phyloP scores from a whole-genome alignment of 2,329 filamentous ascomycete species.

The Grosmannia clavigera region DNA sequence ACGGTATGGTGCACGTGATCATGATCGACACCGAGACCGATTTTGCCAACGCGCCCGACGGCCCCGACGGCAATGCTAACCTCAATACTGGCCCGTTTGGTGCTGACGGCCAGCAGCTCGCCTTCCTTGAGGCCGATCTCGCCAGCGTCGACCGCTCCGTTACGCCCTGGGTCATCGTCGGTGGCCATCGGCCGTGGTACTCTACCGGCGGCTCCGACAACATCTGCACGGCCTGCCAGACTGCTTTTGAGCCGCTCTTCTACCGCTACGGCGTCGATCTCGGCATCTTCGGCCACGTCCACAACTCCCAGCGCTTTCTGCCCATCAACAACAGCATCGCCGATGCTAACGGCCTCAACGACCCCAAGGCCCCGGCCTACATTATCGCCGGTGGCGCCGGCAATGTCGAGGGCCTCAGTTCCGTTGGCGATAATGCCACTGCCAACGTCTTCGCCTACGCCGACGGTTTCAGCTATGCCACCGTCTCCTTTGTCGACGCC shows the following conservation, averaged over 20 bases:
- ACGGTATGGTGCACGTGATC: conserved; percentile 41
- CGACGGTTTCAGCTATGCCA: conserved; percentile 39
- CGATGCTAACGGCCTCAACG: conserved; percentile 24
- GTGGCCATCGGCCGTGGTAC: conserved; percentile 36
- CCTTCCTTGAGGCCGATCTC: conserved; percentile 42
- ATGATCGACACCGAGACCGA: conserved; percentile 48
- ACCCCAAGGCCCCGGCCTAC: conserved; percentile 36
- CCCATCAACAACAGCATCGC: conserved; percentile 23
- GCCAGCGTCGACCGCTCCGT: conserved; percentile 41
- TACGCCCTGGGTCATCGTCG: conserved; percentile 39
- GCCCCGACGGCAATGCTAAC: conserved; percentile 17
- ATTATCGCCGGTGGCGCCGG: conserved; percentile 42
- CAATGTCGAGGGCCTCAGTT: conserved; percentile 39
- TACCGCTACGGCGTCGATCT: conserved; percentile 46
- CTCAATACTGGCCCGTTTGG: conserved; percentile 39
- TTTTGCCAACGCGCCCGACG: conserved; percentile 36
- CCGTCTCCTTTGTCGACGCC: conserved; percentile 31
- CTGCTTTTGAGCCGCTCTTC: conserved; percentile 39
- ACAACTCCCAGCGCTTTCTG: conserved; percentile 43
- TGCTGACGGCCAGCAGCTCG: conserved; percentile 32
- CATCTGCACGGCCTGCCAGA: conserved; percentile 32
- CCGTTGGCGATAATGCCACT: conserved; percentile 27
- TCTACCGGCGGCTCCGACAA: conserved; percentile 19
- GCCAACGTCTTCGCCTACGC: conserved; percentile 37
- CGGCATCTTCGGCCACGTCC: conserved; percentile 43